phyloP scores from a whole-genome alignment of 768 basidiomycete species.

The Boletus huronensis region DNA sequence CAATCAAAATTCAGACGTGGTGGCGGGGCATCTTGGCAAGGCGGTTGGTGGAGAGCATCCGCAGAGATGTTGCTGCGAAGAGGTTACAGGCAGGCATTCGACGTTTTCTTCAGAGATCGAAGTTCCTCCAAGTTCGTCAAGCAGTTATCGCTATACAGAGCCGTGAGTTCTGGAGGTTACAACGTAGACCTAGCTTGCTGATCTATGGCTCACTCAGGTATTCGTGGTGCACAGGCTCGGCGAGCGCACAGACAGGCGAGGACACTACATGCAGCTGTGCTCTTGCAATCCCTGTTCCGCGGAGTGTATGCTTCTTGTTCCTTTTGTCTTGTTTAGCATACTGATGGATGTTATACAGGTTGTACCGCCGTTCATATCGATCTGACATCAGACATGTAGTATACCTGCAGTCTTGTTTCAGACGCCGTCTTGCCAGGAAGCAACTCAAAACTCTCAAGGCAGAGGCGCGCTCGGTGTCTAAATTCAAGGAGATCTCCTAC shows the following conservation, averaged over 20 bases:
- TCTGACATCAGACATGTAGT: slow-evolving; percentile 70
- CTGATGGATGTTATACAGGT: slow-evolving; percentile 35
- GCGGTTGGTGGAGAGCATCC: slow-evolving; percentile 63
- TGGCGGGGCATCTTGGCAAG: slow-evolving; percentile 87
- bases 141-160: slow-evolving; percentile 77
- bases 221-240: slow-evolving; percentile 74
- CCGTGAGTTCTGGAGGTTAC: slow-evolving; percentile 51
- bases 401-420: slow-evolving; percentile 87
- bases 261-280: slow-evolving; percentile 57
- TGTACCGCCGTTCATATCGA: slow-evolving; percentile 51
- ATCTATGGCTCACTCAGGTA: slow-evolving; percentile 40
- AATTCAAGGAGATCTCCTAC: slow-evolving; percentile 98
- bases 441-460: slow-evolving; percentile 80
- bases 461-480: slow-evolving; percentile 95
- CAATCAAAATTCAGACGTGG: slow-evolving; percentile 89
- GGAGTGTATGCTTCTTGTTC: slow-evolving; percentile 67
- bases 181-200: slow-evolving; percentile 3
- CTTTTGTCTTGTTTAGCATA: neutral
- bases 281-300: slow-evolving; percentile 79
- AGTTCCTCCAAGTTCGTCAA: slow-evolving; percentile 58
- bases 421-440: slow-evolving; percentile 82
- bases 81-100: slow-evolving; percentile 73
- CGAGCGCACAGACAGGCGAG: slow-evolving; percentile 53
- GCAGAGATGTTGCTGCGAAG: slow-evolving; percentile 70
- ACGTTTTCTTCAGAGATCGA: slow-evolving; percentile 68